A percentile compares a stretch with the other conserved stretches of the same genome.
phyloP scores from a whole-genome alignment of 108 stramenopile genomes.

The Parietichytrium sp. region DNA sequence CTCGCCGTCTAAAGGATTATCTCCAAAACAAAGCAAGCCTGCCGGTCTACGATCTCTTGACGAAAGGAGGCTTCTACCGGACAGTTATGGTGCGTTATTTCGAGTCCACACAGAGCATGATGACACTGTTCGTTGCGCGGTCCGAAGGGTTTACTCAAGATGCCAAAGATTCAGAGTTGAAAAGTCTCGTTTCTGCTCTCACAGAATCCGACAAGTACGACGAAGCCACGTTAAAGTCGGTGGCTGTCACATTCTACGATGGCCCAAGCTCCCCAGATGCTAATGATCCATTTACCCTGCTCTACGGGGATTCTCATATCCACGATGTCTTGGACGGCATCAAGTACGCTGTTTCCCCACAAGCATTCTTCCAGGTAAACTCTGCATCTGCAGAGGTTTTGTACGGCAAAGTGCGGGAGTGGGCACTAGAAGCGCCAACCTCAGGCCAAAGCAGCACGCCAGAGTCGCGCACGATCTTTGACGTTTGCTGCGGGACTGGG shows the following conservation, averaged over 20 bases:
- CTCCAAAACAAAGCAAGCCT: conserved; percentile 62
- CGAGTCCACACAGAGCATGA: conserved; percentile 43
- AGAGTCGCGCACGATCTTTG: conserved; percentile 55
- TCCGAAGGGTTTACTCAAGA: not conserved
- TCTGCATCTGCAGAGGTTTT: conserved; percentile 78
- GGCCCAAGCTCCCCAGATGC: conserved; percentile 71
- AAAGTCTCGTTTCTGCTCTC: not conserved
- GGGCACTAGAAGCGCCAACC: conserved; percentile 42
- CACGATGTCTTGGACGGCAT: conserved; percentile 72
- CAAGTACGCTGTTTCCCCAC: conserved; percentile 81
- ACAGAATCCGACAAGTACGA: not conserved
- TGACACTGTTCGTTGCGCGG: conserved; percentile 1
- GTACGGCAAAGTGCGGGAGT: conserved; percentile 74
- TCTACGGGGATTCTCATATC: conserved; percentile 64
- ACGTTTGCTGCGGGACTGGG: conserved; percentile 93
- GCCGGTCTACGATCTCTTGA: conserved; percentile 67
- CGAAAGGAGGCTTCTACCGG: conserved; percentile 72
- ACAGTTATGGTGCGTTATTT: conserved; percentile 70
- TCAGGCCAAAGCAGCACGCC: not conserved
- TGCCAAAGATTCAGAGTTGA: not conserved
- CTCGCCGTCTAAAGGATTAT: conserved; percentile 62
- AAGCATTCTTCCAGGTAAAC: conserved; percentile 92
- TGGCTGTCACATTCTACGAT: conserved; percentile 78
- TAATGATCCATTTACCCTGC: conserved; percentile 68
- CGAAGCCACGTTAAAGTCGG: conserved; percentile 44